phyloP scores from a whole-genome alignment of 345 rosid species.

The Rhodomyrtus tomentosa region DNA sequence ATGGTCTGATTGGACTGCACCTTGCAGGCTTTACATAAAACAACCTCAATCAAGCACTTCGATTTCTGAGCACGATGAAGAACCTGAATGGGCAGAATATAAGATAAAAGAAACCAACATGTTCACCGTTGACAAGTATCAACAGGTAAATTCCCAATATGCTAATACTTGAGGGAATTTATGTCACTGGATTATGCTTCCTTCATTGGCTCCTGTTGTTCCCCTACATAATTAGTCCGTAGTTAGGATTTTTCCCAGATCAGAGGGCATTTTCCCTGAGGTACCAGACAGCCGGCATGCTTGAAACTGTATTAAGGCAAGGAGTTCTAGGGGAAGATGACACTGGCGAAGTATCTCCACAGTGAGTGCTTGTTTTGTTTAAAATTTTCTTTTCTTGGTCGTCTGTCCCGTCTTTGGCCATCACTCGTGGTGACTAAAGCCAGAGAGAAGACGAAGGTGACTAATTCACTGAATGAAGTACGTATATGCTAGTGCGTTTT shows the following conservation, averaged over 20 bases:
- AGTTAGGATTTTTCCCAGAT: conserved; percentile 76
- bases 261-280: conserved; percentile 76
- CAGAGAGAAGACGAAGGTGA: neutral
- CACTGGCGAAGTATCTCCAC: conserved; percentile 87
- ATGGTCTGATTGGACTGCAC: neutral
- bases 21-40: conserved; percentile 64
- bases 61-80: conserved; percentile 40
- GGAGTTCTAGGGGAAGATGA: conserved; percentile 96
- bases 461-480: neutral
- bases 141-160: conserved; percentile 50
- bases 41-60: conserved; percentile 51
- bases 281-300: conserved; percentile 89
- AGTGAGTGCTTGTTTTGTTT: conserved; percentile 25
- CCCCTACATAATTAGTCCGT: conserved; percentile 61
- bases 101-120: conserved; percentile 87
- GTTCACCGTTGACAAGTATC: conserved; percentile 89
- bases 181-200: neutral
- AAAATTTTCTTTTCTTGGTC: neutral
- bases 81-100: conserved; percentile 85
- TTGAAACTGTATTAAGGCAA: conserved; percentile 70
- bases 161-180: neutral
- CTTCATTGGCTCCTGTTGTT: conserved; percentile 21
- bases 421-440: neutral
- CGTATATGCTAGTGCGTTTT: neutral
- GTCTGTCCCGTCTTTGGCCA: neutral